A percentile compares a stretch with the other conserved stretches of the same genome.
Evolutionary conservation across 495 filamentous ascomycete species (phyloP).

Genomic region (Xylaria sp.): DNA sequence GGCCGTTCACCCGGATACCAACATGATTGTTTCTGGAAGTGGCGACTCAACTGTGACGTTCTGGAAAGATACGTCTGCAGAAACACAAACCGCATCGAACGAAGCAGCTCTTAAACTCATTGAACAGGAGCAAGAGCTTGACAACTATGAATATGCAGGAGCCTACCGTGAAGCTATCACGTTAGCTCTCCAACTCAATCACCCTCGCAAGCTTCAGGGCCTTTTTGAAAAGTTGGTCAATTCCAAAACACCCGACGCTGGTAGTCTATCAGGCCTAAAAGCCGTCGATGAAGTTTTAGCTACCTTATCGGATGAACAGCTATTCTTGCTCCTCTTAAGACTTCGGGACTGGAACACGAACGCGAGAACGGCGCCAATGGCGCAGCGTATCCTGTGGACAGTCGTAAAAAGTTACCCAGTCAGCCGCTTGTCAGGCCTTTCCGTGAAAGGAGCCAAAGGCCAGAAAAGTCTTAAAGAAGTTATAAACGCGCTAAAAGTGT

Average conservation of each 20-base stretch:
- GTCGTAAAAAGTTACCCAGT: slow-evolving; percentile 81
- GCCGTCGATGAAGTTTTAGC: slow-evolving; percentile 86
- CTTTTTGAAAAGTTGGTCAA: slow-evolving; percentile 84
- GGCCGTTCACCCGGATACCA: slow-evolving; percentile 68
- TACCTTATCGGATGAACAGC: slow-evolving; percentile 79
- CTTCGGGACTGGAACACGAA: slow-evolving; percentile 97
- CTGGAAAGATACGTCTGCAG: slow-evolving; percentile 91
- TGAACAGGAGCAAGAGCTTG: slow-evolving; percentile 89
- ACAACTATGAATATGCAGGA: slow-evolving; percentile 86
- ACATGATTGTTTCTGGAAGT: slow-evolving; percentile 84
- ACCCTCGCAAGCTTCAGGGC: slow-evolving; percentile 81
- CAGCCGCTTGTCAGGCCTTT: slow-evolving; percentile 64
- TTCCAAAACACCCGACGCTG: slow-evolving; percentile 63
- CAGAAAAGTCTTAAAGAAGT: slow-evolving; percentile 80
- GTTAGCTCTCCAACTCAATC: slow-evolving; percentile 89
- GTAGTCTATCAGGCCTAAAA: slow-evolving; percentile 71
- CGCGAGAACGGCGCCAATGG: slow-evolving; percentile 80
- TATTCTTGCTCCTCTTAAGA: slow-evolving; percentile 78
- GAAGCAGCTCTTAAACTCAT: slow-evolving; percentile 77
- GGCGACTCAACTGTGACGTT: slow-evolving; percentile 91
- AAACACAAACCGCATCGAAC: slow-evolving; percentile 73
- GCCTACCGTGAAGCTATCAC: slow-evolving; percentile 92
- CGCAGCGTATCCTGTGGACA: slow-evolving; percentile 83
- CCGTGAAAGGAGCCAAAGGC: slow-evolving; percentile 67
- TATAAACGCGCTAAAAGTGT: slow-evolving; percentile 78